These are phyloP conservation scores for Asterella californica DNA, from an alignment of 225 moss, liverwort and hornwort genomes.

Conservation along the genomic window DNA sequence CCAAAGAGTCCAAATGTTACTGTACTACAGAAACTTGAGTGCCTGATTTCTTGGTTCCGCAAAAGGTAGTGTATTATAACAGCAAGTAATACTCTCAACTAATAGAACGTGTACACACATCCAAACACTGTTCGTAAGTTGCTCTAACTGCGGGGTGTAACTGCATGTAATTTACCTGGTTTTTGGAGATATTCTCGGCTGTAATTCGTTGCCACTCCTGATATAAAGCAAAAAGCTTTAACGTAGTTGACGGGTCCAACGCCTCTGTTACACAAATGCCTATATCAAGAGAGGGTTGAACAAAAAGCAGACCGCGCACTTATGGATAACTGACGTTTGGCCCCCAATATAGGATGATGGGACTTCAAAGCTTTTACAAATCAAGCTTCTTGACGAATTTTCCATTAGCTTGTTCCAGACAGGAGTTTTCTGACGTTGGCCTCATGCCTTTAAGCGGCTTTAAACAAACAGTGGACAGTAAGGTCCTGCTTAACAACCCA, in stretches of 20 bases:
- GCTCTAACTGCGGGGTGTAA: too few relatives aligned
- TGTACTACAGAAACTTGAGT: too few relatives aligned
- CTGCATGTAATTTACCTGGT: slow-evolving; percentile 46
- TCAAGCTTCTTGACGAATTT: background rate
- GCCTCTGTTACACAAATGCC: slow-evolving; percentile 42
- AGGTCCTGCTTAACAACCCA: background rate
- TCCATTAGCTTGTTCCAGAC: background rate
- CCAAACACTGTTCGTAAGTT: too few relatives aligned
- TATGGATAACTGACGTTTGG: background rate
- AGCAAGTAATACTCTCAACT: too few relatives aligned
- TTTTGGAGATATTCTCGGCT: slow-evolving; percentile 63
- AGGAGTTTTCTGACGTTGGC: background rate
- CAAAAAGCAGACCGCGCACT: background rate
- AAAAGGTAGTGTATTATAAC: too few relatives aligned
- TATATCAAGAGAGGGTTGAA: background rate
- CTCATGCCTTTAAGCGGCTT: background rate
- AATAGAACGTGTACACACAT: too few relatives aligned
- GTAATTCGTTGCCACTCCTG: slow-evolving; percentile 77
- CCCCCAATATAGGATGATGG: background rate
- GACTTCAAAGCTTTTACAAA: background rate
- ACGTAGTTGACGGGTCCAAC: slow-evolving; percentile 66
- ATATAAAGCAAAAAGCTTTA: slow-evolving; percentile 54
- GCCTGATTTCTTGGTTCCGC: too few relatives aligned
- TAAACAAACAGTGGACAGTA: background rate
- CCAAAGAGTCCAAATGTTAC: too few relatives aligned